Conservation (phyloP, 2,329 filamentous ascomycete genomes). For the Colletotrichum siamense region DNA sequence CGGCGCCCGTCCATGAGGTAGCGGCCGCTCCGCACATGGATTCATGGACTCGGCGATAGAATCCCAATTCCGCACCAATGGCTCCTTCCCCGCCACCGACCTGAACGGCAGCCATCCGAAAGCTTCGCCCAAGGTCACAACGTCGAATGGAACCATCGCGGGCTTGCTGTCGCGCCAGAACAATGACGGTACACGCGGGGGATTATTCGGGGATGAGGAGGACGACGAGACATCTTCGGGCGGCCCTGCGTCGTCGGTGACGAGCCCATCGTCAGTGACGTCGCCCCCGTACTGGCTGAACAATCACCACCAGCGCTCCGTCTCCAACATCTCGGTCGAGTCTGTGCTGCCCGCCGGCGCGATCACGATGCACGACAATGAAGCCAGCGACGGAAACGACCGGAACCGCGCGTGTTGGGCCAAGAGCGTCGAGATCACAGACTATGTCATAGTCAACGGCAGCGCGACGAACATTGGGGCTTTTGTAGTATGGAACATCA, state of each 20-base stretch:
- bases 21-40: constrained; percentile 16
- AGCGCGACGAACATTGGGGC: constrained; percentile 72
- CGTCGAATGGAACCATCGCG: background rate
- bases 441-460: constrained; percentile 62
- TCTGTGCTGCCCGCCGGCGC: constrained; percentile 56
- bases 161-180: constrained; percentile 10
- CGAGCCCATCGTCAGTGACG: constrained; percentile 30
- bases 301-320: constrained; percentile 38
- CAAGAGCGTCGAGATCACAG: constrained; percentile 64
- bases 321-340: constrained; percentile 49
- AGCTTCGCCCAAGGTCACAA: background rate
- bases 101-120: constrained; percentile 4
- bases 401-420: constrained; percentile 69
- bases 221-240: constrained; percentile 7
- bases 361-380: constrained; percentile 69
- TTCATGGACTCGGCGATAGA: constrained; percentile 24
- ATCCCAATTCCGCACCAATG: constrained; percentile 16
- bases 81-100: constrained; percentile 4
- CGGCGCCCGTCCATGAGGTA: constrained; percentile 16
- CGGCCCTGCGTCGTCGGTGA: constrained; percentile 5
- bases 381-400: constrained; percentile 54
- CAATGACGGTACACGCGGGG: constrained; percentile 6
- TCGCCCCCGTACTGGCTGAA: constrained; percentile 52
- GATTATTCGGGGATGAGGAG: constrained; percentile 15
- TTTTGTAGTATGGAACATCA: constrained; percentile 94